Evolutionary conservation across 495 filamentous ascomycete genomes (phyloP).

Genomic region (Xylaria bambusicola): DNA sequence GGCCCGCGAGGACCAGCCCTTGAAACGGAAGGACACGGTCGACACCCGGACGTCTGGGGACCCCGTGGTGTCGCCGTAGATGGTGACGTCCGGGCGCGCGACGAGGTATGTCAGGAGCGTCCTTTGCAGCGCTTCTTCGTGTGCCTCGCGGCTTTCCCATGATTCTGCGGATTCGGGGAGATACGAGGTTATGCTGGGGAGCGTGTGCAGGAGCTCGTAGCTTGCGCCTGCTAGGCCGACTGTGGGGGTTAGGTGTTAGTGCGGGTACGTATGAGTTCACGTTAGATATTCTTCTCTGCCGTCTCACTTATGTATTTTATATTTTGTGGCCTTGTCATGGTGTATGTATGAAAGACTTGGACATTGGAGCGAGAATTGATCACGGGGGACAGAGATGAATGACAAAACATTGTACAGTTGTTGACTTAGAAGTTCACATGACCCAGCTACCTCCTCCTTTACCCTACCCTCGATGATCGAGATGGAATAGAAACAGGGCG

Average conservation of each 20-base stretch:
- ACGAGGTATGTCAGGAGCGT: conserved; percentile 59
- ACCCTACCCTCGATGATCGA: no score
- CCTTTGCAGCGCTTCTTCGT: conserved; percentile 62
- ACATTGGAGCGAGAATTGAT: no score
- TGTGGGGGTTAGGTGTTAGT: not conserved
- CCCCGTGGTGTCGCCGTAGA: conserved; percentile 57
- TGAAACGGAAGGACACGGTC: conserved; percentile 66
- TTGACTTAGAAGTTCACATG: no score
- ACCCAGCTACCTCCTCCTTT: no score
- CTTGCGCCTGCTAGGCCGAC: conserved; percentile 60
- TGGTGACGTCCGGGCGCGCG: conserved; percentile 46
- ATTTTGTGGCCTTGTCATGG: no score
- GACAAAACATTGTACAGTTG: no score
- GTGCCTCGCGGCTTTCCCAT: conserved; percentile 55
- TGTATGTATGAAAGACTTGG: no score
- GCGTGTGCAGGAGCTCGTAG: conserved; percentile 65
- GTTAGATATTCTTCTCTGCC: no score
- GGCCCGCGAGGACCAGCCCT: conserved; percentile 55
- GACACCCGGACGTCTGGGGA: conserved; percentile 55
- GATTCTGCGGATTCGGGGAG: conserved; percentile 24
- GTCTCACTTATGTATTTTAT: no score
- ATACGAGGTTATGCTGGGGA: conserved; percentile 60
- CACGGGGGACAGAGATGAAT: no score
- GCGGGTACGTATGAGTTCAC: not conserved
- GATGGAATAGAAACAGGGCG: no score